Conservation (phyloP, 768 basidiomycete genomes). For the Leccinum boreale region DNA sequence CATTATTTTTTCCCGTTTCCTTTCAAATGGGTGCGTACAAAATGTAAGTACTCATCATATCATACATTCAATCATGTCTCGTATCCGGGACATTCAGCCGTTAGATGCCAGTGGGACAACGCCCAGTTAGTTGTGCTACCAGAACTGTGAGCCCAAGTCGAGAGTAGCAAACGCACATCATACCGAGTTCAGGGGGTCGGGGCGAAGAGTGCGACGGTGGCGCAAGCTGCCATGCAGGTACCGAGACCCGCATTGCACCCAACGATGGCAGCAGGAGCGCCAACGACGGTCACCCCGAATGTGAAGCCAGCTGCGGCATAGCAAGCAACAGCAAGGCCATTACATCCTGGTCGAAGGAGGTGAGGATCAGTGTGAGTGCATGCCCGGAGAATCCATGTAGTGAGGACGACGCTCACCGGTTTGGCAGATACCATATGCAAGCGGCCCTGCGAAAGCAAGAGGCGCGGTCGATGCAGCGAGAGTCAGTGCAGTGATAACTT, state of each 20-base stretch:
- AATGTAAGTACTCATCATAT: neutral
- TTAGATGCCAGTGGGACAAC: neutral
- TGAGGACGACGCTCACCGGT: constrained; percentile 12
- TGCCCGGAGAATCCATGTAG: neutral
- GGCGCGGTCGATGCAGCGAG: constrained; percentile 14
- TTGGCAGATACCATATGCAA: constrained; percentile 25
- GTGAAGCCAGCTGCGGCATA: constrained; percentile 23
- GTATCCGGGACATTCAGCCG: neutral
- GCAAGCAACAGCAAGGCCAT: constrained; percentile 18
- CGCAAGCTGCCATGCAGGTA: constrained; percentile 1
- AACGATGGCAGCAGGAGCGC: constrained; percentile 17
- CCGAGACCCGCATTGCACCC: constrained; percentile 25
- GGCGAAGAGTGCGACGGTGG: constrained; percentile 14
- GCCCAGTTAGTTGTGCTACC: neutral
- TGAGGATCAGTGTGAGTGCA: neutral
- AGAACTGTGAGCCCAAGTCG: neutral
- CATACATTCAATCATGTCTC: neutral
- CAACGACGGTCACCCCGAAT: constrained; percentile 23
- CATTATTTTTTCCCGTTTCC: neutral
- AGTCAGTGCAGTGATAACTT: constrained; percentile 15
- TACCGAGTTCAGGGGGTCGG: constrained; percentile 19
- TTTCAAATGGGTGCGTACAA: neutral
- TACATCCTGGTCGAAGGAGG: constrained; percentile 19
- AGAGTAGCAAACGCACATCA: neutral
- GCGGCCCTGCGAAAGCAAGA: constrained; percentile 11